Evolutionary conservation across 1,284 basidiomycete genomes (phyloP), one percentile per base, ranked within the genome.

Genomic region (Fomitiporia mediterranea): DNA sequence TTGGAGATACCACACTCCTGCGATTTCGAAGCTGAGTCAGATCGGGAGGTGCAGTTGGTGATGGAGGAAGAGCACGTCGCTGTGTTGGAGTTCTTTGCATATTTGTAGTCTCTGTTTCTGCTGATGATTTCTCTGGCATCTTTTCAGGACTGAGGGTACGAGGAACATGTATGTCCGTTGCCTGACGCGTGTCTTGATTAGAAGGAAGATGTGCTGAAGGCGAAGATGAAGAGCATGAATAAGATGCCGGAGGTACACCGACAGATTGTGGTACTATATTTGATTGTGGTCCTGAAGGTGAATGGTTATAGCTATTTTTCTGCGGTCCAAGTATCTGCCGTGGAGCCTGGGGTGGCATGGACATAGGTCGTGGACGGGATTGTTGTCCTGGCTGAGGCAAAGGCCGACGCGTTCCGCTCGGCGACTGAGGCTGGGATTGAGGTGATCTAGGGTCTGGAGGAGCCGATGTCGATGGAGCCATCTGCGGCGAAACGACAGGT

Each of bases 261-360:
- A n/a, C n/a, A n/a, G 42, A 49, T 11, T 52, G 56, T 4, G 60
- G 42, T 15, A 55, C 23, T n/a, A 49, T 48, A 52, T 27, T 42
- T 15, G 58, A 56, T 6, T 48, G 32, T 28, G 53, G 47, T 15
- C 42, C 50, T 1, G 57, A 51, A 6, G 49, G 38, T 7, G 57
- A 55, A 35, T 55, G 57, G 8, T 42, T 35, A 23, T 34, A 34
- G 19, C 25, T 32, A 47, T 56, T 37, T 42, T 32, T 27, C 39
- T 42, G 32, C 49, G 30, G 40, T 23, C 44, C 6, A 39, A 23
- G 23, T 15, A 38, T 38, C 44, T 39, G 28, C 27, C 34, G 6
- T 42, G n/a, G 40, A n/a, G 55, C 30, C 44, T 44, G 59, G 19
- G 59, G 51, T 15, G 55, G 59, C 54, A 58, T 58, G 3, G 56